Percentiles rank a stretch among this genome's conserved stretches.
These are phyloP conservation scores for Graphilbum sp. DNA, from an alignment of 2,329 filamentous ascomycete species.

Conservation along the genomic window DNA sequence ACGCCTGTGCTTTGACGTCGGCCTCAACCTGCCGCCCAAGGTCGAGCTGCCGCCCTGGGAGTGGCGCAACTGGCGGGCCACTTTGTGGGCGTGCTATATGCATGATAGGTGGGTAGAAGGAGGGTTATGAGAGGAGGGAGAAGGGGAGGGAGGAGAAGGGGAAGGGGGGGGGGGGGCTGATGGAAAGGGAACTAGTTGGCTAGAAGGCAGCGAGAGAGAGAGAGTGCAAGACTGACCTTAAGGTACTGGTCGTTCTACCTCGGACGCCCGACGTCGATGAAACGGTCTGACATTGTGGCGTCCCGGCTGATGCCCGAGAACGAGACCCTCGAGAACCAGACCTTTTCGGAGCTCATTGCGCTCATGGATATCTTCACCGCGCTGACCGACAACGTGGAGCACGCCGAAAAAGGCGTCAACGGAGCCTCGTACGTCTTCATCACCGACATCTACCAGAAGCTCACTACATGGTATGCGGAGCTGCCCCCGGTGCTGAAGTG, in stretches of 20 bases:
- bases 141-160: too few species aligned
- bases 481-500: conserved; percentile 11
- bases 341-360: background rate
- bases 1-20: conserved; percentile 15
- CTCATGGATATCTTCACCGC: background rate
- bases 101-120: too few species aligned
- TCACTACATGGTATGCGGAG: conserved; percentile 3
- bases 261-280: conserved; percentile 6
- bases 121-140: too few species aligned
- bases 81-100: background rate
- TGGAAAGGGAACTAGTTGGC: too few species aligned
- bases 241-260: conserved; percentile 6
- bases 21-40: conserved; percentile 10
- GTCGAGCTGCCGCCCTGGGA: background rate
- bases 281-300: conserved; percentile 1
- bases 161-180: too few species aligned
- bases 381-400: background rate
- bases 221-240: too few species aligned
- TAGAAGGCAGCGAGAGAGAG: too few species aligned
- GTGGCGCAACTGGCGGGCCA: background rate
- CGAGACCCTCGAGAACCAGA: background rate
- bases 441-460: background rate
- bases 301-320: background rate
- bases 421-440: background rate
- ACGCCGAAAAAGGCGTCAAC: background rate